Evolutionary conservation across 163 green algal genomes (phyloP), one percentile per base, ranked within the genome.

Genomic region (Scenedesmus sp.): DNA sequence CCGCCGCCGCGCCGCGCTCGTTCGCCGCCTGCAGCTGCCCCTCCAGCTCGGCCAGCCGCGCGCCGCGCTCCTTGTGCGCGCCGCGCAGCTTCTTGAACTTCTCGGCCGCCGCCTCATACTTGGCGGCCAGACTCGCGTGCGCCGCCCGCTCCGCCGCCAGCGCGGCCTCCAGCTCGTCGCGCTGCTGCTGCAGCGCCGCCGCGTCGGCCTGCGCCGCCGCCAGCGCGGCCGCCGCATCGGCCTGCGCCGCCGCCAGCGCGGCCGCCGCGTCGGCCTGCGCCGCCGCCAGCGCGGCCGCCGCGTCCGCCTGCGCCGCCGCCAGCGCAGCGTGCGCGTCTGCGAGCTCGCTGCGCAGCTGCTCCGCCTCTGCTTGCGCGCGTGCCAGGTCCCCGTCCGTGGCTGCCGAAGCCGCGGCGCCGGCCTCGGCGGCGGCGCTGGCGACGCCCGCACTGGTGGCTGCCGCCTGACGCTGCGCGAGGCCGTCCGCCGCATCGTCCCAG

Each of bases 81-180:
- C 24, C 50, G 6, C 50, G 13, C 50, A 81, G 53, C 33, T 29
- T 34, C 24, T 75, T 81, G 53, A 63, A 75, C 50, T 69, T 74
- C n/a, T 75, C 74, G 6, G 36, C 57, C n/a, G 39, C 60, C 15
- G 53, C 74, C 33, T 75, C 51, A 54, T 70, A 26, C 60, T 71
- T 81, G n/a, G 45, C 47, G 6, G 17, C 4, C 11, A 80, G 29
- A 22, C 28, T 29, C 58, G 45, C 45, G 53, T 60, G 22, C 31
- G 34, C 57, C 2, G 71, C 28, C 29, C 24, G 22, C 20, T 70
- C 47, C 29, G 20, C 58, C 20, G 39, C 71, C 10, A 80, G 60
- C 57, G 60, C 11, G 1, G 42, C 56, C 26, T 22, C 39, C 56
- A 78, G 26, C 14, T 78, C 70, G 9, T 48, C 33, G 53, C 44